Base-by-base conservation (phyloP, 139 green algal genomes). In the Auxenochlorella pyrenoidosa region DNA sequence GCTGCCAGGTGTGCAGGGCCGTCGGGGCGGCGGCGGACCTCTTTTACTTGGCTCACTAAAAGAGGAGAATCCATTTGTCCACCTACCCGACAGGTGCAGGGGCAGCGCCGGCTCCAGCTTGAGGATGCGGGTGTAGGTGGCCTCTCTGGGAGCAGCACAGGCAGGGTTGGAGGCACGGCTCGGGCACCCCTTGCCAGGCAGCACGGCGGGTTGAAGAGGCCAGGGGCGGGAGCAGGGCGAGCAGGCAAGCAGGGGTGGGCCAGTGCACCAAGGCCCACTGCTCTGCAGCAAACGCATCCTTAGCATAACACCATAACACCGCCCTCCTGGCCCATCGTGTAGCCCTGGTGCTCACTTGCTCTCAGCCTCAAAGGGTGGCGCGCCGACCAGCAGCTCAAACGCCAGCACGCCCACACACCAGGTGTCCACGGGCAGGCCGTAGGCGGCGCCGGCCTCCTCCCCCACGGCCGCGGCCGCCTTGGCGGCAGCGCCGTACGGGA, bases 401-500 rank as follows among this genome's bases (percentile, higher is more conserved):
- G 88, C 87, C 63, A 95, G 89, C 28, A 95, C 82, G 24, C 90
- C 92, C 36, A 86, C 41, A 40, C 88, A 91, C 97, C 97, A 99
- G 75, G 98, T 92, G 90, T 99, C 97, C 66, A 98, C 94, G 1
- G 85, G 40, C 72, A 92, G 28, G 75, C 90, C 91, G 84, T 96
- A 91, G n/a, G 81, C 82, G 13, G 77, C 75, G 40, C 38, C 41
- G 36, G 5, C 36, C 71, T 86, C 82, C 38, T 66, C 40, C 41
- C 10, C 38, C 19, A 18, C 36, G 0, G 16, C 12, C 5, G 15
- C 22, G 0, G 24, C 32, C 15, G 83, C 54, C 40, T 65, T 83
- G 65, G 66, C n/a, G 19, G 78, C 85, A n/a, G 60, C n/a, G 34
- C 83, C 83, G 30, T 73, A 66, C 13, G 88, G 88, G n/a, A 91